Evolutionary conservation across 148 eudicot genomes (phyloP).

Genomic region (Fagopyrum tataricum): DNA sequence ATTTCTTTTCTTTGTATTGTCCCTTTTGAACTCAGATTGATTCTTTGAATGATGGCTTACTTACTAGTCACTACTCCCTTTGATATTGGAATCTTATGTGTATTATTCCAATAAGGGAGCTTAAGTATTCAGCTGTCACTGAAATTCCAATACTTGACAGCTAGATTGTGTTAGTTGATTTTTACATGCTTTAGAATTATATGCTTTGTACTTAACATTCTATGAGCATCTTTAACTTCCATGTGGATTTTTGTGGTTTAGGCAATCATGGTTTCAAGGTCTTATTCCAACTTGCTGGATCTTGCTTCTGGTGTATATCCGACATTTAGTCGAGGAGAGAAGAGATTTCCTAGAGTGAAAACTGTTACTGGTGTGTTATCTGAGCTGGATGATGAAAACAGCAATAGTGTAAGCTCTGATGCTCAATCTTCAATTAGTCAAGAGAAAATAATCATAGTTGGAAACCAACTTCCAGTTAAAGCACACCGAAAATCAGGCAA

Average conservation of each 20-base stretch:
- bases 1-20: background rate
- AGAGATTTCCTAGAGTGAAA: slow-evolving; percentile 18
- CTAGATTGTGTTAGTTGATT: background rate
- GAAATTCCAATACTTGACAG: background rate
- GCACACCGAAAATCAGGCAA: slow-evolving; percentile 38
- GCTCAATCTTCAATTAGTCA: slow-evolving; percentile 18
- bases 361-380: slow-evolving; percentile 17
- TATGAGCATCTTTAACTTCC: background rate
- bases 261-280: slow-evolving; percentile 21
- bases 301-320: slow-evolving; percentile 19
- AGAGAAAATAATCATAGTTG: slow-evolving; percentile 64
- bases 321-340: slow-evolving; percentile 12
- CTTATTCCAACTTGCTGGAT: slow-evolving; percentile 18
- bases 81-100: background rate
- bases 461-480: slow-evolving; percentile 72
- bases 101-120: background rate
- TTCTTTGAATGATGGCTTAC: background rate
- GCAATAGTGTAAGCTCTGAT: slow-evolving; percentile 17
- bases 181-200: slow-evolving; percentile 1
- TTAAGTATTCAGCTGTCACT: background rate
- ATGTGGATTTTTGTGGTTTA: background rate
- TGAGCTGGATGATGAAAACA: slow-evolving; percentile 17
- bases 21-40: background rate
- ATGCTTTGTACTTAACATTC: background rate
- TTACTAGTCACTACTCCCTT: background rate